Evolutionary conservation across 139 green algal species (phyloP).

Genomic region (Astrephomene gubernaculifera): DNA sequence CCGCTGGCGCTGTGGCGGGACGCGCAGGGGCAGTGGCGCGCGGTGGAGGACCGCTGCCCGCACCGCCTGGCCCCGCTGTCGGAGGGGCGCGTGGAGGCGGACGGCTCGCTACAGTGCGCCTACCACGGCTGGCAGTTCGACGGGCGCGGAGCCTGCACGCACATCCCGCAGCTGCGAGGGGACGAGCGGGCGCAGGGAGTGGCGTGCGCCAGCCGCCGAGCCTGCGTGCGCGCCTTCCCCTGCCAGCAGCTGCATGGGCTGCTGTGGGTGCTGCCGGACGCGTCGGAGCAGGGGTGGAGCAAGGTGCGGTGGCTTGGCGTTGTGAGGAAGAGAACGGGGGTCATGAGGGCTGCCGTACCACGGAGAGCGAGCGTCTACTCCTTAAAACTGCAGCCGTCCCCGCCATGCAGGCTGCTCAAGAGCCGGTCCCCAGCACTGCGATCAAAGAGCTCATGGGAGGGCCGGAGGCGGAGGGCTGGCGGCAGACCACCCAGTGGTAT

Average conservation of each 20-base stretch:
- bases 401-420: too few relatives aligned
- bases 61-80: slow-evolving; percentile 62
- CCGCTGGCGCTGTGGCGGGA: slow-evolving; percentile 51
- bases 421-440: background rate
- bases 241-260: slow-evolving; percentile 30
- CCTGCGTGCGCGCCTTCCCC: slow-evolving; percentile 37
- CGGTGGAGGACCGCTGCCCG: slow-evolving; percentile 58
- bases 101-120: slow-evolving; percentile 59
- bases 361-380: too few relatives aligned
- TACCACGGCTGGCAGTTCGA: slow-evolving; percentile 65
- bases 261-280: slow-evolving; percentile 46
- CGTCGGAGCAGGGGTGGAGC: background rate
- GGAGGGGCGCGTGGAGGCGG: slow-evolving; percentile 57
- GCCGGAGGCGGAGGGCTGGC: slow-evolving; percentile 2
- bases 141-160: slow-evolving; percentile 45
- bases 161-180: slow-evolving; percentile 52
- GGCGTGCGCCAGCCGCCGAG: slow-evolving; percentile 34
- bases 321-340: too few relatives aligned
- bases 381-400: too few relatives aligned
- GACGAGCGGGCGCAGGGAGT: slow-evolving; percentile 22
- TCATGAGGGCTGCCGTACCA: too few relatives aligned
- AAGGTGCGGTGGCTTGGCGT: too few relatives aligned
- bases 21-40: slow-evolving; percentile 29
- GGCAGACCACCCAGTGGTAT: slow-evolving; percentile 29
- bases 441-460: slow-evolving; percentile 16